Conservation (phyloP, 2,329 filamentous ascomycete species). For the Ophiocordyceps sinensis region DNA sequence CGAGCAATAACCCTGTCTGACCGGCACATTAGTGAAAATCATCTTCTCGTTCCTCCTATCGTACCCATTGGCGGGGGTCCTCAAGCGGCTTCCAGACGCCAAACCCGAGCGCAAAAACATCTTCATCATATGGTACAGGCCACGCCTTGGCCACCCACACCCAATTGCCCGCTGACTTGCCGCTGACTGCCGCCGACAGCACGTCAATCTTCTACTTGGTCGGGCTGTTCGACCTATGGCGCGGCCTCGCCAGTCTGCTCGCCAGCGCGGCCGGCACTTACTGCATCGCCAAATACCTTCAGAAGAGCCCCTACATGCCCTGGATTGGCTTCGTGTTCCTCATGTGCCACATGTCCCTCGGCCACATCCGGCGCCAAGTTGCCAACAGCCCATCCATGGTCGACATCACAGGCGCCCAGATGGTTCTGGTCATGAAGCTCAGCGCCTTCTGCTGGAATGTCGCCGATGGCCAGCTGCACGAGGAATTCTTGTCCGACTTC, state of each 20-base stretch:
- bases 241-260: slow-evolving; percentile 62
- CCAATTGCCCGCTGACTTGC: not conserved
- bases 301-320: slow-evolving; percentile 81
- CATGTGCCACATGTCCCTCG: slow-evolving; percentile 91
- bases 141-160: not conserved
- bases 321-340: slow-evolving; percentile 90
- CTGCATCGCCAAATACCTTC: slow-evolving; percentile 65
- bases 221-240: slow-evolving; percentile 87
- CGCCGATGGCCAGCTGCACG: slow-evolving; percentile 72
- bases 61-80: slow-evolving; percentile 73
- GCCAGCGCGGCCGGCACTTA: slow-evolving; percentile 73
- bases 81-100: slow-evolving; percentile 81
- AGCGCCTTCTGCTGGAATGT: slow-evolving; percentile 97
- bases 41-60: slow-evolving; percentile 82
- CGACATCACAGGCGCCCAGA: slow-evolving; percentile 91
- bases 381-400: slow-evolving; percentile 49
- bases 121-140: slow-evolving; percentile 59
- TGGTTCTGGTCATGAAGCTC: slow-evolving; percentile 97
- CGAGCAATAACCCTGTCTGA: slow-evolving; percentile 2
- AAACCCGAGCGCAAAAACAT: slow-evolving; percentile 75
- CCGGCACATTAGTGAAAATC: slow-evolving; percentile 61
- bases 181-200: slow-evolving; percentile 22
- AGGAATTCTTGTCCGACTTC: slow-evolving; percentile 66
- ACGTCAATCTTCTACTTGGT: slow-evolving; percentile 83
- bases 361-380: slow-evolving; percentile 71